Base-by-base conservation (phyloP, 805 yeast species). In the Saccharomycopsis sp. region DNA sequence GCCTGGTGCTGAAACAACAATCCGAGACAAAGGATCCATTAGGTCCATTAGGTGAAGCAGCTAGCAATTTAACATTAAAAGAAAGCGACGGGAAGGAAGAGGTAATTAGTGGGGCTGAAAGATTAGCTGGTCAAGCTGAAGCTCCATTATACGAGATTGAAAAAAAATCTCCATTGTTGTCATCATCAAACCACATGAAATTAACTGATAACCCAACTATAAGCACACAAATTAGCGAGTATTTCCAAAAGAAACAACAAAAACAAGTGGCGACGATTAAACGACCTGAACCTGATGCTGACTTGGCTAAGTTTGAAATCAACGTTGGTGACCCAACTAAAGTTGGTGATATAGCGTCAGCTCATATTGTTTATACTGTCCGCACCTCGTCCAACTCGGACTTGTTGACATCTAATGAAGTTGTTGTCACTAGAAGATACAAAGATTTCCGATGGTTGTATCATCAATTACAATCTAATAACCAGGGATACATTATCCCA, bases 371-470 rank as follows among this genome's bases (percentile, higher is more conserved):
- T 4, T 93, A 90, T 61, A 75, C 83, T 2, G 85, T 93, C 19
- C 74, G 73, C 27, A 77, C 94, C 13, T 71, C 63, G 40, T 72
- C 85, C 6, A 67, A 70, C 40, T 71, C 74, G 9, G 61, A 63
- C 1, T 32, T 52, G 21, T 57, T 66, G 38, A 54, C 59, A 17
- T 51, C 59, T n/a, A 58, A 64, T 7, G 78, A 73, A 39, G 64
- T 71, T 0, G 64, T 70, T 8, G 97, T 89, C 0, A 75, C 86
- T 4, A 71, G 98, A 59, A 73, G 98, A 53, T 93, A 90, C 62
- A 77, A 81, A 43, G 98, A 93, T 61, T 90, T 93, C 63, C 68
- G 96, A 50, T 90, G 97, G 97, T 69, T 93, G 9, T 90, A 88
- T 61, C 86, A 85, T 53, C 96, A 89, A 54, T 67, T 93, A 21